A percentile compares a stretch with the other conserved stretches of the same genome.
phyloP scores from a whole-genome alignment of 495 filamentous ascomycete genomes.

The Cercophora scortea region DNA sequence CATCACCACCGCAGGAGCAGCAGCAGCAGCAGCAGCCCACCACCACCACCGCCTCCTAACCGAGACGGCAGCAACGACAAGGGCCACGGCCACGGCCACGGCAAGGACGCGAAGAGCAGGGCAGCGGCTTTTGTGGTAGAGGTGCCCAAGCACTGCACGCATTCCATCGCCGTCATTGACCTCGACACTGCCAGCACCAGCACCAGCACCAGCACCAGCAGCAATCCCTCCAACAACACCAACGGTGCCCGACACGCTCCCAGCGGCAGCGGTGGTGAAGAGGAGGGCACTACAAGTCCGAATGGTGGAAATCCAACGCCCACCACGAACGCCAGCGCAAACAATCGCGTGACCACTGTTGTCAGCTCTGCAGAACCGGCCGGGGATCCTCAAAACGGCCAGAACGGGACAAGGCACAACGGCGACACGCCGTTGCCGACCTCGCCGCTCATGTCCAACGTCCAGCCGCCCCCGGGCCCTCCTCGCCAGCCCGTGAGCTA shows the following conservation, averaged over 20 bases:
- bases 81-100: constrained; percentile 1
- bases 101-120: too few relatives aligned
- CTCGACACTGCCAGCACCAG: constrained; percentile 1
- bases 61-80: constrained; percentile 1
- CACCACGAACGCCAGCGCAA: constrained; percentile 4
- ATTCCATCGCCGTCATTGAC: too few relatives aligned
- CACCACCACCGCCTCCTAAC: neutral
- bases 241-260: constrained; percentile 5
- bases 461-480: constrained; percentile 33
- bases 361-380: constrained; percentile 2
- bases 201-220: constrained; percentile 8
- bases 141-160: too few relatives aligned
- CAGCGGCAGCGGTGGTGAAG: constrained; percentile 7
- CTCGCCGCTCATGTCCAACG: constrained; percentile 40
- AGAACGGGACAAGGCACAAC: constrained; percentile 18
- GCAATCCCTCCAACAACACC: neutral
- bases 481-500: constrained; percentile 45
- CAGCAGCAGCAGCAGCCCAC: too few relatives aligned
- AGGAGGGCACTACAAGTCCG: constrained; percentile 5
- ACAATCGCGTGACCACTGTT: constrained; percentile 8
- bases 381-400: constrained; percentile 2
- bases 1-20: too few relatives aligned
- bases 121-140: too few relatives aligned
- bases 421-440: constrained; percentile 13
- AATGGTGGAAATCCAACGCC: constrained; percentile 10